Evolutionary conservation across 345 rosid genomes (phyloP).

Genomic region (Syzygium oleosum): DNA sequence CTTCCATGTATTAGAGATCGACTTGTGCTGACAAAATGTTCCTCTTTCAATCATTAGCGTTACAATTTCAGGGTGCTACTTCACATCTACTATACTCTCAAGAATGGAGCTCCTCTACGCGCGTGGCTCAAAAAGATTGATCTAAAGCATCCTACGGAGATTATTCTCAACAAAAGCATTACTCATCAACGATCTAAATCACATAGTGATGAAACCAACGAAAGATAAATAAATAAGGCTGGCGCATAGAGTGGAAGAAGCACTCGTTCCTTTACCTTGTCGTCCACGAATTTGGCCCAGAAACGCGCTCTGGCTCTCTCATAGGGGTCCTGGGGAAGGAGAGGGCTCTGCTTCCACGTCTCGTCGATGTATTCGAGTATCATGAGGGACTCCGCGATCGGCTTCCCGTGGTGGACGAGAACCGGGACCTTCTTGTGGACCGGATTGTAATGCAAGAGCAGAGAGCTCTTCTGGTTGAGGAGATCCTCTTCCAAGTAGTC

Average conservation of each 20-base stretch:
- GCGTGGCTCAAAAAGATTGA: not conserved
- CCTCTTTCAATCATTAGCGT: not conserved
- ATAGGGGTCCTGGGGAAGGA: constrained; percentile 15
- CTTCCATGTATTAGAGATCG: not conserved
- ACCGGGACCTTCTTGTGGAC: constrained; percentile 17
- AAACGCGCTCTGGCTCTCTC: constrained; percentile 16
- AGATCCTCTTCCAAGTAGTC: constrained; percentile 23
- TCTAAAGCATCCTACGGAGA: not conserved
- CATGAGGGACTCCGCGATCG: constrained; percentile 18
- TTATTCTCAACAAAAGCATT: not conserved
- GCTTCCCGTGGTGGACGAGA: constrained; percentile 16
- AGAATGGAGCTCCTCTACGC: not conserved
- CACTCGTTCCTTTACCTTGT: constrained; percentile 7
- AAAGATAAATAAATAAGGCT: not conserved
- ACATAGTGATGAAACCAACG: not conserved
- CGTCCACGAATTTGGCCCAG: constrained; percentile 24
- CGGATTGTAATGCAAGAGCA: constrained; percentile 21
- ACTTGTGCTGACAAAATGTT: not conserved
- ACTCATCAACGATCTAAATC: not conserved
- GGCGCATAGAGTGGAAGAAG: not conserved
- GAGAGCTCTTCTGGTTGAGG: constrained; percentile 10
- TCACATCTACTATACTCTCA: not conserved
- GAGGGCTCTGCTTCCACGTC: constrained; percentile 9
- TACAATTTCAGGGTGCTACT: not conserved
- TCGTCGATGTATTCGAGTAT: constrained; percentile 22